Percentiles rank a stretch among this genome's conserved stretches.
Evolutionary conservation across 495 filamentous ascomycete genomes (phyloP).

Genomic region (Penicillium cinerascens): DNA sequence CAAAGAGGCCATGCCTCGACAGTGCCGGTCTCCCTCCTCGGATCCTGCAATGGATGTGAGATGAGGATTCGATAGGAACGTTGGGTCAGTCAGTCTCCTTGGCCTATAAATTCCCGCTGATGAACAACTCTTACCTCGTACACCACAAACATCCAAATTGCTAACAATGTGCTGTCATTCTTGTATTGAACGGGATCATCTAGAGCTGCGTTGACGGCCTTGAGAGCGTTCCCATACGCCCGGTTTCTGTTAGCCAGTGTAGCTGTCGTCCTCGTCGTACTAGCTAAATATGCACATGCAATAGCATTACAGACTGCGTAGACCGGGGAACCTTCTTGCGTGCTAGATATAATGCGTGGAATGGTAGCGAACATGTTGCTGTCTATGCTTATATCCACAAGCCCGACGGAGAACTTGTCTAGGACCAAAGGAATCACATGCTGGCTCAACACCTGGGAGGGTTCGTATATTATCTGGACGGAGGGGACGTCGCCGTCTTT

Average conservation of each 20-base stretch:
- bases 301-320: conserved; percentile 13
- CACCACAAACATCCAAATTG: conserved; percentile 12
- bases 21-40: conserved; percentile 5
- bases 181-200: conserved; percentile 9
- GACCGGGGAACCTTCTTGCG: conserved; percentile 5
- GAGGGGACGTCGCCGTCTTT: not conserved
- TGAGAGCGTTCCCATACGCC: conserved; percentile 6
- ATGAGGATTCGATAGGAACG: conserved; percentile 8
- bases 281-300: conserved; percentile 13
- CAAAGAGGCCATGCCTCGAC: conserved; percentile 7
- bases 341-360: conserved; percentile 9
- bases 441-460: conserved; percentile 5
- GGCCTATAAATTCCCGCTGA: not conserved
- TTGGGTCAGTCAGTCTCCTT: conserved; percentile 1
- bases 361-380: conserved; percentile 13
- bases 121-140: conserved; percentile 7
- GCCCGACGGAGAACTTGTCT: conserved; percentile 5
- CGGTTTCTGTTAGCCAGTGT: conserved; percentile 2
- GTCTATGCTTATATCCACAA: conserved; percentile 6
- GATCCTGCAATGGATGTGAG: conserved; percentile 3
- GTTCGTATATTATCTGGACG: conserved; percentile 9
- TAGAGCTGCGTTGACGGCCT: conserved; percentile 10
- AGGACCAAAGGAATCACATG: conserved; percentile 16
- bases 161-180: conserved; percentile 14
- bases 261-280: conserved; percentile 4